Evolutionary conservation across 306 rosid genomes (phyloP), one percentile per base, ranked within the genome.

Genomic region (Dalbergia oliveri): DNA sequence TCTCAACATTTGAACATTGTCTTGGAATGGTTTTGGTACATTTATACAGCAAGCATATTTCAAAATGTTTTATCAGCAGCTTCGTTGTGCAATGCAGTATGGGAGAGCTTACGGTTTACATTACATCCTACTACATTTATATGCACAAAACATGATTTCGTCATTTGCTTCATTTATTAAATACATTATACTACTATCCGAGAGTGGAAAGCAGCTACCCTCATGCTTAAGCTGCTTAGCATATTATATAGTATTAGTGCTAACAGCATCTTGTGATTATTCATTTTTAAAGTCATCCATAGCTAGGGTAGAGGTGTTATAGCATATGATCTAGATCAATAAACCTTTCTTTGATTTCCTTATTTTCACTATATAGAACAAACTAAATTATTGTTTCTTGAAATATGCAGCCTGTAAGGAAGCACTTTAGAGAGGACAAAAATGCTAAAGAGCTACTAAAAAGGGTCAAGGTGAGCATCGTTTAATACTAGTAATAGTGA

Each of bases 331-430:
- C 31, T 26, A 26, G 31, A 26, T 26, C 31, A 26, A 26, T 26
- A 16, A 57, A 9, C 5, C 23, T 66, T 34, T 69, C 41, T 66
- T 72, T 53, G 11, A 33, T 79, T 43, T 68, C n/a, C 15, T 69
- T 53, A 44, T 35, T 15, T 68, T 19, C 53, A 18, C 70, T 66
- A 68, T 54, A 1, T 50, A n/a, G 37, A 47, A 41, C 5, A 62
- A 31, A 43, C 76, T 73, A 41, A 84, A 67, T 35, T 53, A 56
- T 69, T 81, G 16, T 50, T 69, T 73, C 51, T 73, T 76, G 45
- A 41, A 31, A 18, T 73, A 16, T 86, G 87, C 89, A 93, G 97
- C 98, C 98, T 37, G 94, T 91, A 33, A 86, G 98, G 69, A 87
- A 82, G 44, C 94, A 93, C 82, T 93, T 93, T 72, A 93, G 35